Evolutionary conservation across 1,284 basidiomycete genomes (phyloP).

Genomic region (Amylostereum areolatum): DNA sequence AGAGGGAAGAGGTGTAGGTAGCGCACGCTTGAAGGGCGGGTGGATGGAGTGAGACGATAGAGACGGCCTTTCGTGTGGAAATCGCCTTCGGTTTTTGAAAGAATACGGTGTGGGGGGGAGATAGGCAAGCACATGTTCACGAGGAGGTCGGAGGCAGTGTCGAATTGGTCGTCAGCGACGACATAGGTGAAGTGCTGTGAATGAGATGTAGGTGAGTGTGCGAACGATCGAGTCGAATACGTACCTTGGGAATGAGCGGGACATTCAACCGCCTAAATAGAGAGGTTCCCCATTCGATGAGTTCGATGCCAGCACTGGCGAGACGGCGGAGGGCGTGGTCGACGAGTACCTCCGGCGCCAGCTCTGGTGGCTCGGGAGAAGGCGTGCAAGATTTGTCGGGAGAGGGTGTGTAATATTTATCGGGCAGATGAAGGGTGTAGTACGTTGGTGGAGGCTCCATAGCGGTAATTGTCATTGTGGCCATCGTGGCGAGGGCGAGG

Average conservation of each 20-base stretch:
- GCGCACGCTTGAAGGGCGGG: constrained; percentile 10
- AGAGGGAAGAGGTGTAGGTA: constrained; percentile 20
- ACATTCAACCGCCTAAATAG: constrained; percentile 24
- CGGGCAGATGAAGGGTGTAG: background rate
- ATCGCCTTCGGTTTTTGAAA: constrained; percentile 19
- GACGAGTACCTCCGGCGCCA: constrained; percentile 18
- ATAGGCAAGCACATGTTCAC: constrained; percentile 18
- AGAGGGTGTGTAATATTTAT: background rate
- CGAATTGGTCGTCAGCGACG: constrained; percentile 20
- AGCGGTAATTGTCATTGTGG: too few species aligned
- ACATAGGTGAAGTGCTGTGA: constrained; percentile 22
- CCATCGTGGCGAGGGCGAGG: too few species aligned
- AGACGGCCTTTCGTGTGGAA: constrained; percentile 18
- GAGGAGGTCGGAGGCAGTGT: constrained; percentile 18
- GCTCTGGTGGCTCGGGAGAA: background rate
- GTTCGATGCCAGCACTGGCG: constrained; percentile 17
- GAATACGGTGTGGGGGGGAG: constrained; percentile 14
- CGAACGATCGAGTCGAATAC: background rate
- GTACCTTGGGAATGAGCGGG: constrained; percentile 20
- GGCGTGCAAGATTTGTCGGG: background rate
- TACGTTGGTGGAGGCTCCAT: too few species aligned
- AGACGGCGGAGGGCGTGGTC: constrained; percentile 21
- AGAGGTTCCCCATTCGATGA: constrained; percentile 23
- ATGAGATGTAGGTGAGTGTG: constrained; percentile 1
- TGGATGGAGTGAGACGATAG: constrained; percentile 17